Evolutionary conservation across 352 stramenopile genomes (phyloP), one percentile per base, ranked within the genome.

Genomic region (Globisporangium takayamanum): DNA sequence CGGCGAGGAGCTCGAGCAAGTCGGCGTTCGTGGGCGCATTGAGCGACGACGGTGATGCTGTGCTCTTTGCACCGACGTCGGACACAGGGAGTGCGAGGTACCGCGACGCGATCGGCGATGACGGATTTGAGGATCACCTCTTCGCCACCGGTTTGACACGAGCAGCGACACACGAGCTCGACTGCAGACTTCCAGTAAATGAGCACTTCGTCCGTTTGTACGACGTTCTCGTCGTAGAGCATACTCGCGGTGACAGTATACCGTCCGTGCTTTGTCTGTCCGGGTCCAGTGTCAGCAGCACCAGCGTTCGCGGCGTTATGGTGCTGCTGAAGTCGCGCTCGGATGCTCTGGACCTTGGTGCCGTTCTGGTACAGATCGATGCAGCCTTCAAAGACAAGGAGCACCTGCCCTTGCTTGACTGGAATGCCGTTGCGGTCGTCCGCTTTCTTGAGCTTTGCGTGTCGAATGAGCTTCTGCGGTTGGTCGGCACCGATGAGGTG

Each of bases 1-100:
- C 72, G 0, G 70, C 61, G 1, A 92, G 60, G 0, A 89, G 53
- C 14, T 78, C 78, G 12, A 90, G 70, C 36, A 89, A 67, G 53
- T 92, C 80, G 28, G 74, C 66, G 52, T 89, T 92, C 22, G 77
- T 88, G 7, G 90, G 60, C 4, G 74, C 78, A 49, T 84, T 90
- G 26, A 92, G 57, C 1, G 74, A 78, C 1, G 74, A 78, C 45
- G 77, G 64, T 42, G 69, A 62, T 5, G 45, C 45, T 11, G 48
- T 14, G 20, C 46, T 56, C 28, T 66, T 73, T 1, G 58, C 48
- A 0, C 72, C 71, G 18, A 88, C 51, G 39, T 84, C 76, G 20
- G 66, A 63, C 22, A 65, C 51, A 2, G 64, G 63, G 14, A 83
- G 59, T 5, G 69, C 50, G 10, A 83, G 52, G 37, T 79, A 82